phyloP scores from a whole-genome alignment of 768 basidiomycete species.

The Lactarius hatsudake region DNA sequence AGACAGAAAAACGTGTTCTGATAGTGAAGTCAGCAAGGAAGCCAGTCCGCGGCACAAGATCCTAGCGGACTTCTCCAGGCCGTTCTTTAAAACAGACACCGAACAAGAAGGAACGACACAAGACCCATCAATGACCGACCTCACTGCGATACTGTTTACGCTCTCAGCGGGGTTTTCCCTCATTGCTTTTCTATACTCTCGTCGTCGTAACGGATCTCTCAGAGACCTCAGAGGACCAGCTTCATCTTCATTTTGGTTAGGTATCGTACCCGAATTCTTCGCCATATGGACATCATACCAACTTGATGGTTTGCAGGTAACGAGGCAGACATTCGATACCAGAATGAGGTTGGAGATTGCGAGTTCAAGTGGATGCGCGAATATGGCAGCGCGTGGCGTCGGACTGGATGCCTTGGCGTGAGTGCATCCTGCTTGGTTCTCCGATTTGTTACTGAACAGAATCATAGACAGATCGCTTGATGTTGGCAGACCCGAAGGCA shows the following conservation, averaged over 20 bases:
- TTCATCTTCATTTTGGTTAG: neutral
- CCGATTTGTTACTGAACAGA: conserved; percentile 11
- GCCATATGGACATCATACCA: neutral
- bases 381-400: conserved; percentile 29
- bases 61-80: no score
- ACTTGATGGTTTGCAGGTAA: neutral
- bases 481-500: conserved; percentile 23
- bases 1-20: no score
- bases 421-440: neutral
- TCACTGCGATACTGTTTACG: neutral
- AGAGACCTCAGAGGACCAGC: neutral
- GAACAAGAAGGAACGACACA: neutral
- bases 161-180: neutral
- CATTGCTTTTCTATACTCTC: neutral
- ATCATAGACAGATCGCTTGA: conserved; percentile 8
- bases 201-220: neutral
- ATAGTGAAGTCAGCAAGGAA: no score
- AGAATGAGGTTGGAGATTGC: conserved; percentile 28
- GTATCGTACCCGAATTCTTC: neutral
- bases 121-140: neutral
- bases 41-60: no score
- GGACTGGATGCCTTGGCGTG: conserved; percentile 28
- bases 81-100: no score
- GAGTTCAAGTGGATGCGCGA: conserved; percentile 25
- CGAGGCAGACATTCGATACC: neutral